These are phyloP conservation scores for Eucalyptus marginata DNA, from an alignment of 345 rosid species.

Conservation along the genomic window DNA sequence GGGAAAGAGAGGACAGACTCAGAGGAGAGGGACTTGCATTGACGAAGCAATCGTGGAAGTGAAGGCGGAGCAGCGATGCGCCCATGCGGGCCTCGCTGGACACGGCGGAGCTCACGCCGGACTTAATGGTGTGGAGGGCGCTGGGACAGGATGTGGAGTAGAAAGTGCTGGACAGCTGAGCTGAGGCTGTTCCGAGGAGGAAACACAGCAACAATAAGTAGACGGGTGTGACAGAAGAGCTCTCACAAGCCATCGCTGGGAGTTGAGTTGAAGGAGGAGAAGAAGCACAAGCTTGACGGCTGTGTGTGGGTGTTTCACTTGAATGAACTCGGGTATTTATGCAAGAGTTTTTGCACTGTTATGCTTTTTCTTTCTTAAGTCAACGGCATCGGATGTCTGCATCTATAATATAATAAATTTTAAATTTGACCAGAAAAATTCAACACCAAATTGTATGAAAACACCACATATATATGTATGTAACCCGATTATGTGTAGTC, in stretches of 20 bases:
- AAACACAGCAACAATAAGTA: not conserved
- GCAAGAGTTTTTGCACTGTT: not conserved
- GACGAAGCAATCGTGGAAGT: slow-evolving; percentile 61
- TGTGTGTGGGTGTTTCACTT: not conserved
- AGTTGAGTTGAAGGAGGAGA: not conserved
- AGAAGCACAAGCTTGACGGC: not conserved
- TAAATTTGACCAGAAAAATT: no score
- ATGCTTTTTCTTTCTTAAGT: not conserved
- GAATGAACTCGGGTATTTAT: not conserved
- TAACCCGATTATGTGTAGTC: not conserved
- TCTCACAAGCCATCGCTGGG: not conserved
- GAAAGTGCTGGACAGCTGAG: slow-evolving; percentile 26
- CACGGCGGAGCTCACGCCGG: slow-evolving; percentile 21
- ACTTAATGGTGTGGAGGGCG: slow-evolving; percentile 20
- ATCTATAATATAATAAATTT: no score
- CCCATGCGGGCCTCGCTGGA: slow-evolving; percentile 40
- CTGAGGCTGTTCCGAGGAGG: not conserved
- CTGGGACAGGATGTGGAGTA: slow-evolving; percentile 24
- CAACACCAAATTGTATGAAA: not conserved
- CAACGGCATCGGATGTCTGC: not conserved
- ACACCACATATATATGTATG: not conserved
- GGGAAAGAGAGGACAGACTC: not conserved
- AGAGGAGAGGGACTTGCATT: slow-evolving; percentile 14
- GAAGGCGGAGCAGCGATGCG: slow-evolving; percentile 50
- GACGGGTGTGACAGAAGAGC: not conserved